A percentile compares a stretch with the other conserved stretches of the same genome.
phyloP scores from a whole-genome alignment of 2,329 filamentous ascomycete species.

The Pestalotiopsis sp. region DNA sequence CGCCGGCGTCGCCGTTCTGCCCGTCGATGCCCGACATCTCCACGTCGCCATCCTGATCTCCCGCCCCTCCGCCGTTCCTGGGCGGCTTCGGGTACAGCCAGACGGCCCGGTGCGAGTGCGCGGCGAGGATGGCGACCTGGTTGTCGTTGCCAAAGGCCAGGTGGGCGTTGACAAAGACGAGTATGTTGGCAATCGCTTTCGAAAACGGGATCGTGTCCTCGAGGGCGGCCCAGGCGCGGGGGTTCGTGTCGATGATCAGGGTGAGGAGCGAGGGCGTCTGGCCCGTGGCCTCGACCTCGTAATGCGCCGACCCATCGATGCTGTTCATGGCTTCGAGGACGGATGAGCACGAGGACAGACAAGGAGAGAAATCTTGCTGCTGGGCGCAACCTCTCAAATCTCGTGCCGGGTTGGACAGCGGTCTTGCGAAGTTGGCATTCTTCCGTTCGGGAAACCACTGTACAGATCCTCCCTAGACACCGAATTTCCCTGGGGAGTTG shows the following conservation, averaged over 20 bases:
- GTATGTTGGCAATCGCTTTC: slow-evolving; percentile 81
- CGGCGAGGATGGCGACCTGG: slow-evolving; percentile 88
- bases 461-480: background rate
- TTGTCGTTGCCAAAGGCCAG: slow-evolving; percentile 93
- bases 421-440: background rate
- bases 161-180: slow-evolving; percentile 97
- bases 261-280: slow-evolving; percentile 81
- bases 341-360: background rate
- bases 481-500: background rate
- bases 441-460: background rate
- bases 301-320: slow-evolving; percentile 63
- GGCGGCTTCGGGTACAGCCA: slow-evolving; percentile 80
- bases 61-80: slow-evolving; percentile 18
- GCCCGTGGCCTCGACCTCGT: slow-evolving; percentile 54
- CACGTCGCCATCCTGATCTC: slow-evolving; percentile 51
- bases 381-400: background rate
- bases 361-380: background rate
- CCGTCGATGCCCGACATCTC: slow-evolving; percentile 56
- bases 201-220: slow-evolving; percentile 76
- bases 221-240: slow-evolving; percentile 87
- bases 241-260: slow-evolving; percentile 94
- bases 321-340: slow-evolving; percentile 47
- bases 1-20: slow-evolving; percentile 26
- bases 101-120: slow-evolving; percentile 81
- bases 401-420: background rate